Evolutionary conservation across 2,329 filamentous ascomycete genomes (phyloP), one percentile per base, ranked within the genome.

Genomic region (Colletotrichum tropicicola): DNA sequence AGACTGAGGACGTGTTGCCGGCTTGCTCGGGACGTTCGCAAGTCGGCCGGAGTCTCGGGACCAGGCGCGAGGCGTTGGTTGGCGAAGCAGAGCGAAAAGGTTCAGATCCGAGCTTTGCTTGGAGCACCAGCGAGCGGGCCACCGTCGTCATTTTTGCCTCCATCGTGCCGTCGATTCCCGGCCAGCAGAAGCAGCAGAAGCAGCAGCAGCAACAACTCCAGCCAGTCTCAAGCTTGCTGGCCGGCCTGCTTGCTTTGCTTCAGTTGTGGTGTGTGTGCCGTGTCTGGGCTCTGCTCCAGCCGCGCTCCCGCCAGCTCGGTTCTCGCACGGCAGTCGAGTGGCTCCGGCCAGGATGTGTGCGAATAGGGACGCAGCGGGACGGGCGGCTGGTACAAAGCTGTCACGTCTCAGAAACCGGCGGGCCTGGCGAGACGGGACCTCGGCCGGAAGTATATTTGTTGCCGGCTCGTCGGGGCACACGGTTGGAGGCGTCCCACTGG

Each of bases 321-420:
- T 41, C 41, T 28, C 41, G 13, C 25, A 12, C 58, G 48, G 39
- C 51, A 19, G 58, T 37, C 27, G 15, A 30, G 32, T 28, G 32
- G 58, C 49, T 27, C 23, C 41, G 12, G 30, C n/a, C 15, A 7
- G n/a, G 19, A 32, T 44, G 28, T 10, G 32, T 27, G 9, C 39
- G 28, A 59, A 54, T 32, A 21, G 39, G 27, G 28, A 54, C 39
- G 39, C 17, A 45, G 54, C 28, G 41, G 48, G 30, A 45, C 6
- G 58, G 21, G 12, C 30, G 43, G 43, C 25, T 41, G 51, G 58
- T 48, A 39, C 43, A 49, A 10, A 48, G n/a, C 25, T 61, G 58
- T 61, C 58, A 49, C 23, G 45, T 39, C 39, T 59, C 59, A 45
- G 45, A 43, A 63, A 30, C 27, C 45, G 25, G 41, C 37, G 30